A percentile compares a stretch with the other conserved stretches of the same genome.
Evolutionary conservation across 164 flowering plant species (phyloP).

Genomic region (Aristolochia contorta): DNA sequence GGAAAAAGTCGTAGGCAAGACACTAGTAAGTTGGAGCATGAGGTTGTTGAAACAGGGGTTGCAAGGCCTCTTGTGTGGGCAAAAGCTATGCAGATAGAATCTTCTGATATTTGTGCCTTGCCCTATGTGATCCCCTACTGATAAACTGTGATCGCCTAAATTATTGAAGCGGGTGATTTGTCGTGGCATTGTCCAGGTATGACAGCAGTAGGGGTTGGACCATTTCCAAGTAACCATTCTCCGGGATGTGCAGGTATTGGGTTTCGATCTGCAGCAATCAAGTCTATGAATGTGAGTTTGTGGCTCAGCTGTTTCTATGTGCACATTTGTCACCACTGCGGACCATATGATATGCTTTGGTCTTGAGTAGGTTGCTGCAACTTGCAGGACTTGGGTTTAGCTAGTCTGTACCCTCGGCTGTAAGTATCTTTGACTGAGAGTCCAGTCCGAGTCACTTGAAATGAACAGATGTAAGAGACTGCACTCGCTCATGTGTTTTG

Average conservation of each 20-base stretch:
- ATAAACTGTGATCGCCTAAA: not conserved
- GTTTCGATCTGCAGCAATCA: constrained; percentile 14
- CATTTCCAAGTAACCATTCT: constrained; percentile 15
- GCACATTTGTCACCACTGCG: not conserved
- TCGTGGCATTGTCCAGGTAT: constrained; percentile 6
- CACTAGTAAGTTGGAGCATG: constrained; percentile 21
- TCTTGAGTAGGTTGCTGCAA: constrained; percentile 16
- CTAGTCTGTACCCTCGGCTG: not conserved
- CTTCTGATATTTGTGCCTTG: constrained; percentile 60
- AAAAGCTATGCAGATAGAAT: constrained; percentile 43
- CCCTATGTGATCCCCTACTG: constrained; percentile 84
- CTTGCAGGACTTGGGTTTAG: constrained; percentile 15
- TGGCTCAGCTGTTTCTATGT: constrained; percentile 4
- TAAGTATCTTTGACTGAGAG: not conserved
- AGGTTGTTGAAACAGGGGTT: constrained; percentile 16
- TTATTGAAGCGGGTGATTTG: not conserved
- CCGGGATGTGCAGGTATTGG: constrained; percentile 17
- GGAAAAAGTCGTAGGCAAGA: constrained; percentile 9
- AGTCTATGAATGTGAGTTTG: constrained; percentile 17
- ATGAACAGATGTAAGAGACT: not conserved
- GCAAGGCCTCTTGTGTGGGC: constrained; percentile 47
- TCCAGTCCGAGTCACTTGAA: not conserved
- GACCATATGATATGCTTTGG: constrained; percentile 5
- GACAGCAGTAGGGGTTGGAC: constrained; percentile 16
- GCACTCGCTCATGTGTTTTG: not conserved